Percentiles rank a stretch among this genome's conserved stretches.
These are phyloP conservation scores for Knoxia roxburghii DNA, from an alignment of 257 asterid genomes.

Conservation along the genomic window DNA sequence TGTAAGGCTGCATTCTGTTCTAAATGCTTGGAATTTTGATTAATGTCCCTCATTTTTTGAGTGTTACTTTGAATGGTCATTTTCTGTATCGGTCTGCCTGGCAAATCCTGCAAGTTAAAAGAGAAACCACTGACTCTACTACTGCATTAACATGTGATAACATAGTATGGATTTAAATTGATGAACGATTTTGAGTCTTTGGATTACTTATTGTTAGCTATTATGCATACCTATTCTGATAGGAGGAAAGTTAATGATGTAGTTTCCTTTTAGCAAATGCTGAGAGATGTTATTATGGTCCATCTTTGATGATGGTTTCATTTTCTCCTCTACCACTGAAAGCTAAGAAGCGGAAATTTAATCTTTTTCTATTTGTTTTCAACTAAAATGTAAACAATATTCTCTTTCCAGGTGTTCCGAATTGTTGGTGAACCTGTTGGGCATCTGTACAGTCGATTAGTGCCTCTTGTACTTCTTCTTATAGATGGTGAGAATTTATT, in stretches of 20 bases:
- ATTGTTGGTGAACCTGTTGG: conserved; percentile 58
- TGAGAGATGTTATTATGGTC: neutral
- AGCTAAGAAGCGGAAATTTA: neutral
- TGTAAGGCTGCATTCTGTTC: conserved; percentile 2
- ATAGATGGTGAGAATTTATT: conserved; percentile 44
- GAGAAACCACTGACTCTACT: neutral
- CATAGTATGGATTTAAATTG: neutral
- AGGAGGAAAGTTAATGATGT: neutral
- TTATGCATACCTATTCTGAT: neutral
- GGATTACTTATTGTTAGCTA: neutral
- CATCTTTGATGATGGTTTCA: neutral
- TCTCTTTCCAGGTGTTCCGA: conserved; percentile 36
- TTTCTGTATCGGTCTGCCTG: neutral
- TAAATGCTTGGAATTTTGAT: neutral
- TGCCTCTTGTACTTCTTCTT: conserved; percentile 69
- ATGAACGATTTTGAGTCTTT: neutral
- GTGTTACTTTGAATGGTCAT: neutral
- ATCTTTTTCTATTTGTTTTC: neutral
- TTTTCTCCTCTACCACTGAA: neutral
- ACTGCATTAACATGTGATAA: neutral
- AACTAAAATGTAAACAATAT: neutral
- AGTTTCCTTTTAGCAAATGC: neutral
- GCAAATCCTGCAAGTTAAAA: neutral
- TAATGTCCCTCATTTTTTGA: neutral
- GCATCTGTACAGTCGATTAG: conserved; percentile 51